Conservation (phyloP, 2,329 filamentous ascomycete species). For the Cercospora nicotianae region DNA sequence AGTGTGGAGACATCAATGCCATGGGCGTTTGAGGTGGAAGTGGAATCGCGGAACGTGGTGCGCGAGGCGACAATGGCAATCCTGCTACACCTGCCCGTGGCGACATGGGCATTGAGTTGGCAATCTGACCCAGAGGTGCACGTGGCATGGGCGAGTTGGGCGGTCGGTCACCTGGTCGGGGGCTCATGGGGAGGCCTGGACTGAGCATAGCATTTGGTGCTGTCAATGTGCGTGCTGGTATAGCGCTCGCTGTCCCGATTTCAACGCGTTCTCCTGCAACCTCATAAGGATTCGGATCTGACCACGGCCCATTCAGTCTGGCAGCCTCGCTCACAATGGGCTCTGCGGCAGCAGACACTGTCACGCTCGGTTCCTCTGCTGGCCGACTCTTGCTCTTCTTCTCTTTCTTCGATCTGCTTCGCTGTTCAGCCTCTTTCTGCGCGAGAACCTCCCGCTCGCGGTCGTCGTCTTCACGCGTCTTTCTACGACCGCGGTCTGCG, state of each 20-base stretch:
- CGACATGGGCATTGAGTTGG: constrained; percentile 68
- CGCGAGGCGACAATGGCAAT: constrained; percentile 67
- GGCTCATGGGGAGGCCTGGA: constrained; percentile 64
- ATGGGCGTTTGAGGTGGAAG: constrained; percentile 69
- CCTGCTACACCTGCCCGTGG: constrained; percentile 54
- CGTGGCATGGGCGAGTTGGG: constrained; percentile 61
- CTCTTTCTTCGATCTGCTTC: constrained; percentile 73
- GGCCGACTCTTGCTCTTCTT: constrained; percentile 56
- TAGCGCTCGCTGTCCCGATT: constrained; percentile 28
- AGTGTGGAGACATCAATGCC: constrained; percentile 57
- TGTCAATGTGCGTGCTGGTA: constrained; percentile 35
- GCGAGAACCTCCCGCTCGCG: constrained; percentile 69
- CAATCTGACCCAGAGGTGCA: constrained; percentile 52
- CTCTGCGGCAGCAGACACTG: constrained; percentile 20
- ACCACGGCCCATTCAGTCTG: constrained; percentile 24
- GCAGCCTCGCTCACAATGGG: constrained; percentile 11
- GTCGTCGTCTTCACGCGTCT: constrained; percentile 87
- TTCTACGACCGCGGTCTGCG: constrained; percentile 66
- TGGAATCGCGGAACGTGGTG: constrained; percentile 71
- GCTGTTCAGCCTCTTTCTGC: constrained; percentile 60
- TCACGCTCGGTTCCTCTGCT: constrained; percentile 24
- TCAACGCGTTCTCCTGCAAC: constrained; percentile 33
- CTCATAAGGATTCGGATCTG: constrained; percentile 31
- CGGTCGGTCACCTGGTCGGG: constrained; percentile 60
- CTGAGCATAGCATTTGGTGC: constrained; percentile 54